These are phyloP conservation scores for Aspergillus proliferans DNA, from an alignment of 2,329 filamentous ascomycete species.

Conservation along the genomic window DNA sequence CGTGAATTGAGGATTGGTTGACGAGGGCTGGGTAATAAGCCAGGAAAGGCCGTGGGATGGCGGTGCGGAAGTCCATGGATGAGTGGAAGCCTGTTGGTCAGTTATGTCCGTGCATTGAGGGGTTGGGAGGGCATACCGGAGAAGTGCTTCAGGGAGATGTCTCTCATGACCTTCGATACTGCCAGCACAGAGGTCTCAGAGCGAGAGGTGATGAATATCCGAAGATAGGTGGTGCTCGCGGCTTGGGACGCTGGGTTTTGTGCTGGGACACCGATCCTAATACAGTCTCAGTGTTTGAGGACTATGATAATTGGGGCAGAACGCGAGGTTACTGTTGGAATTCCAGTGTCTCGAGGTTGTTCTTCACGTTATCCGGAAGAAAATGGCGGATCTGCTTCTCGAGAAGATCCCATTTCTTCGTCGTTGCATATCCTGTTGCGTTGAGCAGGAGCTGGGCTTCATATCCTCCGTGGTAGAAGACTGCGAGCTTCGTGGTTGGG, in stretches of 20 bases:
- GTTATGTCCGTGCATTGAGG: not conserved
- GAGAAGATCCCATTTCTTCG: conserved; percentile 45
- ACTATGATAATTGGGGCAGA: not conserved
- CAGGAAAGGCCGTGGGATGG: conserved; percentile 35
- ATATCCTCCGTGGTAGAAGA: conserved; percentile 46
- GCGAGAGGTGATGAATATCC: conserved; percentile 39
- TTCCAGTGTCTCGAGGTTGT: conserved; percentile 46
- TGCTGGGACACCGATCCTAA: conserved; percentile 32
- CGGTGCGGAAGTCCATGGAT: conserved; percentile 38
- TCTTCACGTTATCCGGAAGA: conserved; percentile 34
- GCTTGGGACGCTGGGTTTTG: conserved; percentile 37
- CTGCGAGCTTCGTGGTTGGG: conserved; percentile 48
- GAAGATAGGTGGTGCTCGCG: conserved; percentile 41
- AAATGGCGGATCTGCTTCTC: conserved; percentile 44
- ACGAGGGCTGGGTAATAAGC: conserved; percentile 39
- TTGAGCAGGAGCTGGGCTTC: conserved; percentile 43
- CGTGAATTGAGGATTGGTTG: conserved; percentile 21
- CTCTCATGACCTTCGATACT: conserved; percentile 25
- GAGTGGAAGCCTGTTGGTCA: conserved; percentile 32
- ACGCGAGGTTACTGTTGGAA: conserved; percentile 39
- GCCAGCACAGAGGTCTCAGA: conserved; percentile 19
- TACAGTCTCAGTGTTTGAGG: not conserved
- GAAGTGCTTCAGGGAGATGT: conserved; percentile 42
- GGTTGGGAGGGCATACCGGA: conserved; percentile 12
- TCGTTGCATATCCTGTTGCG: conserved; percentile 44